A percentile compares a stretch with the other conserved stretches of the same genome.
Conservation (phyloP, 148 eudicot genomes). For the Gaultheria prostrata region DNA sequence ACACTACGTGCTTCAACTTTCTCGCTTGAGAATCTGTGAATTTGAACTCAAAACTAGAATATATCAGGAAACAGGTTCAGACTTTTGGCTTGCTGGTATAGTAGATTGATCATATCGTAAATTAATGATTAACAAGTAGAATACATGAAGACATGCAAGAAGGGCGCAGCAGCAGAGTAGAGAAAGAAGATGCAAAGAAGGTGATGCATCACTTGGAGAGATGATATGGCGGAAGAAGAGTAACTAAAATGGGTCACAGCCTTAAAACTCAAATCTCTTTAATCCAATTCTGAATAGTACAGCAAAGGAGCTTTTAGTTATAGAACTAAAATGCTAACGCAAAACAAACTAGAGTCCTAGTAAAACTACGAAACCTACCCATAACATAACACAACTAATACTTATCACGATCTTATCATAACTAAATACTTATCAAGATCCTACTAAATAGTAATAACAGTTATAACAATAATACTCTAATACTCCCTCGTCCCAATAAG, state of each 20-base stretch:
- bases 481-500: too few relatives aligned
- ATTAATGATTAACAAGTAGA: background rate
- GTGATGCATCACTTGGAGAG: background rate
- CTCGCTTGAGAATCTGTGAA: background rate
- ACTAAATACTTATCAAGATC: background rate
- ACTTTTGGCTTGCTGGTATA: background rate
- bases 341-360: background rate
- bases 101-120: background rate
- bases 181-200: conserved; percentile 3
- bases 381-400: background rate
- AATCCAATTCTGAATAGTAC: background rate
- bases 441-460: background rate
- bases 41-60: background rate
- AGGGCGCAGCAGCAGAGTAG: background rate
- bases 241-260: background rate
- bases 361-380: background rate
- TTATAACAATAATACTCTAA: background rate
- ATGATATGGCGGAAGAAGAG: background rate
- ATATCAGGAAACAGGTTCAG: background rate
- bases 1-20: background rate
- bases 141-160: background rate
- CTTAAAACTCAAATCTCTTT: background rate
- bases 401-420: background rate
- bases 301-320: background rate
- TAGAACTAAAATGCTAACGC: background rate